Evolutionary conservation across 768 basidiomycete genomes (phyloP).

Genomic region (Boletus huronensis): DNA sequence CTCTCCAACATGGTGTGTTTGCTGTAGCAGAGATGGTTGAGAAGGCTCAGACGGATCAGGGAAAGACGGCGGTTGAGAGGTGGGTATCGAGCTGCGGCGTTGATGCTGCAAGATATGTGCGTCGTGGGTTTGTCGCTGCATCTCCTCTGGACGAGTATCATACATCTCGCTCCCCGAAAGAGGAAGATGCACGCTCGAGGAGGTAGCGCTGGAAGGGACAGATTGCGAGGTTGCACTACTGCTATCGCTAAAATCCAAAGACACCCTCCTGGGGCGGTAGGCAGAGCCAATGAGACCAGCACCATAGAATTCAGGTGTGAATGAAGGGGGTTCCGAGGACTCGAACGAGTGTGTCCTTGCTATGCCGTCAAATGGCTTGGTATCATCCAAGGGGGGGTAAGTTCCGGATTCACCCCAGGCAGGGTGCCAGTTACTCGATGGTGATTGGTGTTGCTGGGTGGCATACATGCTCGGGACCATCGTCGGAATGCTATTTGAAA

Average conservation of each 20-base stretch:
- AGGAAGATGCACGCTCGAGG: conserved; percentile 52
- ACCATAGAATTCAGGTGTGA: conserved; percentile 21
- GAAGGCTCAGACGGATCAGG: neutral
- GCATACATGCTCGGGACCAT: conserved; percentile 17
- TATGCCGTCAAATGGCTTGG: conserved; percentile 24
- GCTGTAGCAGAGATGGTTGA: conserved; percentile 9
- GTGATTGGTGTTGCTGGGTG: conserved; percentile 15
- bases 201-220: conserved; percentile 51
- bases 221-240: conserved; percentile 42
- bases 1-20: conserved; percentile 25
- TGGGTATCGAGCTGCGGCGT: conserved; percentile 16
- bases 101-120: conserved; percentile 14
- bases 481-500: conserved; percentile 3
- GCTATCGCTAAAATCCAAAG: conserved; percentile 42
- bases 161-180: conserved; percentile 28
- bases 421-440: conserved; percentile 22
- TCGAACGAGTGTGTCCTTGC: conserved; percentile 17
- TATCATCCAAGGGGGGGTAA: conserved; percentile 27
- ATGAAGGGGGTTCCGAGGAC: conserved; percentile 23
- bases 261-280: conserved; percentile 32
- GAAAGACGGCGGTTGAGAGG: conserved; percentile 11
- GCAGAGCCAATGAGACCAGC: conserved; percentile 19
- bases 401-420: conserved; percentile 26
- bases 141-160: conserved; percentile 28
- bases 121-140: conserved; percentile 19